Percentiles rank a stretch among this genome's conserved stretches.
These are phyloP conservation scores for Zygosaccharomyces lentus DNA, from an alignment of 805 yeast genomes.

Conservation along the genomic window DNA sequence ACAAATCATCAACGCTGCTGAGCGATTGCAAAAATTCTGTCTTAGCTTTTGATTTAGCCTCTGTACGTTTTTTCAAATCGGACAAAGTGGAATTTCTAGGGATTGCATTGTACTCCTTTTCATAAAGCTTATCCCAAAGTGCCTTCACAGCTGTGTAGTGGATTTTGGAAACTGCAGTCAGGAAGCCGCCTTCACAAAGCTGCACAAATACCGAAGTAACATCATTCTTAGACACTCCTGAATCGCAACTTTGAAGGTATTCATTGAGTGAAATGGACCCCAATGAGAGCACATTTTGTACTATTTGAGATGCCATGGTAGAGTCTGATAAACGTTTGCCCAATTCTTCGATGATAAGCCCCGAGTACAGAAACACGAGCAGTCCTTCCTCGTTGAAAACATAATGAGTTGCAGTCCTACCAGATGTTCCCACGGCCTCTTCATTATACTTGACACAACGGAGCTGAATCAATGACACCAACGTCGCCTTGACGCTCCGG, in stretches of 20 bases:
- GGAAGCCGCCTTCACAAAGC: constrained; percentile 47
- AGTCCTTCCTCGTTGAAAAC: constrained; percentile 61
- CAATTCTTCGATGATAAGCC: constrained; percentile 60
- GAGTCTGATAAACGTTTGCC: constrained; percentile 35
- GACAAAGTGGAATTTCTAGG: constrained; percentile 42
- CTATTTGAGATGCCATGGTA: constrained; percentile 40
- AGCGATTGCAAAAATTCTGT: constrained; percentile 37
- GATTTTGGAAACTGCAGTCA: constrained; percentile 43
- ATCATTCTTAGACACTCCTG: constrained; percentile 21
- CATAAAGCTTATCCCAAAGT: constrained; percentile 40
- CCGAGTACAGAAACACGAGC: constrained; percentile 63
- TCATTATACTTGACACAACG: constrained; percentile 68
- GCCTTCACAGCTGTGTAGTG: constrained; percentile 38
- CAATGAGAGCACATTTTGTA: constrained; percentile 63
- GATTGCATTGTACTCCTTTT: constrained; percentile 37
- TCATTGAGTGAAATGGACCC: constrained; percentile 64
- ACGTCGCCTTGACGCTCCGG: constrained; percentile 52
- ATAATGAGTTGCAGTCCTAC: constrained; percentile 44
- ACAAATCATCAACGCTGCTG: constrained; percentile 27
- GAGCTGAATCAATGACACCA: constrained; percentile 76
- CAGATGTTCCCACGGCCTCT: constrained; percentile 34
- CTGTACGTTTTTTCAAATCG: constrained; percentile 52
- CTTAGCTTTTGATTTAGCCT: constrained; percentile 53
- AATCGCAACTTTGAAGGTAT: constrained; percentile 37
- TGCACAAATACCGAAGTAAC: constrained; percentile 40